A percentile compares a stretch with the other conserved stretches of the same genome.
phyloP scores from a whole-genome alignment of 2,329 filamentous ascomycete species.

The Juglanconis sp. region DNA sequence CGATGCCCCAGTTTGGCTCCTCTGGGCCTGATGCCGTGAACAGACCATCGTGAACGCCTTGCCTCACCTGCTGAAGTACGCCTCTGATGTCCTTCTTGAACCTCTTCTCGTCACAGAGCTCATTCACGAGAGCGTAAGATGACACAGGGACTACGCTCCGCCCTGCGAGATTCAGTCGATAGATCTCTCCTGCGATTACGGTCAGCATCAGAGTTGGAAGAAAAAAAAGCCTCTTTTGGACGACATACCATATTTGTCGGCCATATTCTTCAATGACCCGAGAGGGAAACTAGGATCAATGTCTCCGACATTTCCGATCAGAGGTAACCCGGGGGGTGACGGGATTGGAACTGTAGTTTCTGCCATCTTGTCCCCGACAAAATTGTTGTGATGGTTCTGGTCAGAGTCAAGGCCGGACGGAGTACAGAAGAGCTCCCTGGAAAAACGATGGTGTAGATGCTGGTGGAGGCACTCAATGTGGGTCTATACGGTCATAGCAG shows the following conservation, averaged over 20 bases:
- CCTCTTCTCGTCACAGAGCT: slow-evolving; percentile 60
- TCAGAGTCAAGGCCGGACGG: too few species aligned
- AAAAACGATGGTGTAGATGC: too few species aligned
- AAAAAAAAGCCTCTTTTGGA: background rate
- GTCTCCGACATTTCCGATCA: slow-evolving; percentile 64
- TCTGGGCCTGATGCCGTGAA: slow-evolving; percentile 47
- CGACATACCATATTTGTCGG: slow-evolving; percentile 60
- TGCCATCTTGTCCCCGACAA: slow-evolving; percentile 10
- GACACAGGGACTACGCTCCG: slow-evolving; percentile 14
- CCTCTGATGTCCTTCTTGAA: slow-evolving; percentile 56
- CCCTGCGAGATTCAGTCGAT: slow-evolving; percentile 17
- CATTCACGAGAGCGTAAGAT: slow-evolving; percentile 46
- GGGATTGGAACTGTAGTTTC: slow-evolving; percentile 49
- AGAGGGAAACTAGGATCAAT: slow-evolving; percentile 58
- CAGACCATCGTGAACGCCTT: slow-evolving; percentile 59
- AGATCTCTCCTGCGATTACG: slow-evolving; percentile 17
- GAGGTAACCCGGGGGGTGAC: slow-evolving; percentile 59
- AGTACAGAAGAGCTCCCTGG: too few species aligned
- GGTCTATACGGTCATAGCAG: too few species aligned
- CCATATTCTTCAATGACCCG: slow-evolving; percentile 52
- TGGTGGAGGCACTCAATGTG: too few species aligned
- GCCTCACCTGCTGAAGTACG: slow-evolving; percentile 52
- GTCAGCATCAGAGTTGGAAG: slow-evolving; percentile 4
- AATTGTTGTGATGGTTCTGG: background rate
- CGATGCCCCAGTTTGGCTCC: slow-evolving; percentile 63